Conservation (phyloP, 768 basidiomycete species). For the Galerina marginata region DNA sequence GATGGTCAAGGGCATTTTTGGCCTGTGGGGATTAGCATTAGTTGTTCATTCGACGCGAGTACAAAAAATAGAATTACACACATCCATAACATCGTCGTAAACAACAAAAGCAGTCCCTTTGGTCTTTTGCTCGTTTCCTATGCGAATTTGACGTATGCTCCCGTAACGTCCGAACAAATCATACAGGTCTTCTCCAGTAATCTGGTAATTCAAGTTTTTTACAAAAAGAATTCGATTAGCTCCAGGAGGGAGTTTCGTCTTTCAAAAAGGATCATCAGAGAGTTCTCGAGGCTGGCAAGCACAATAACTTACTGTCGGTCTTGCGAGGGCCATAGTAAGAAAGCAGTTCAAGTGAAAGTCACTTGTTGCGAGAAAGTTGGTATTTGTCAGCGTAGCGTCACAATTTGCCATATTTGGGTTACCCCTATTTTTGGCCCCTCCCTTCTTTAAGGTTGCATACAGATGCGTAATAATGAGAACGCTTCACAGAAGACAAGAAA, state of each 20-base stretch:
- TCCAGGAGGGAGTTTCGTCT: conserved; percentile 91
- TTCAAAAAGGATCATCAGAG: conserved; percentile 6
- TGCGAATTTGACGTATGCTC: conserved; percentile 92
- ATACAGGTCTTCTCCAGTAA: conserved; percentile 92
- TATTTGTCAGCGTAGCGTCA: not conserved
- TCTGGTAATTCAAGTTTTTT: conserved; percentile 92
- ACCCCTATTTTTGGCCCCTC: no score
- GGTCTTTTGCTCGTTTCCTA: conserved; percentile 91
- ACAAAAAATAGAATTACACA: conserved; percentile 41
- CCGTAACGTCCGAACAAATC: conserved; percentile 98
- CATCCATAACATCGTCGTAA: conserved; percentile 96
- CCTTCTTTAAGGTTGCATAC: no score
- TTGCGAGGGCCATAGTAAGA: conserved; percentile 61
- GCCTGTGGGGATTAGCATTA: conserved; percentile 55
- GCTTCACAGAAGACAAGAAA: no score
- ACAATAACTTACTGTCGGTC: conserved; percentile 63
- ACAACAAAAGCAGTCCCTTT: conserved; percentile 97
- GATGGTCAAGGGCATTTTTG: conserved; percentile 93
- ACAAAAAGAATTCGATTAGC: conserved; percentile 93
- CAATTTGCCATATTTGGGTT: no score
- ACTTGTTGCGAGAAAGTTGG: not conserved
- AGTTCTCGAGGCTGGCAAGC: not conserved
- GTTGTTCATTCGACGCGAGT: conserved; percentile 16
- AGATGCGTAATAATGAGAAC: no score
- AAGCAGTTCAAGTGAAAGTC: not conserved